Evolutionary conservation across 768 basidiomycete genomes (phyloP).

Genomic region (Serpula lacrymans): DNA sequence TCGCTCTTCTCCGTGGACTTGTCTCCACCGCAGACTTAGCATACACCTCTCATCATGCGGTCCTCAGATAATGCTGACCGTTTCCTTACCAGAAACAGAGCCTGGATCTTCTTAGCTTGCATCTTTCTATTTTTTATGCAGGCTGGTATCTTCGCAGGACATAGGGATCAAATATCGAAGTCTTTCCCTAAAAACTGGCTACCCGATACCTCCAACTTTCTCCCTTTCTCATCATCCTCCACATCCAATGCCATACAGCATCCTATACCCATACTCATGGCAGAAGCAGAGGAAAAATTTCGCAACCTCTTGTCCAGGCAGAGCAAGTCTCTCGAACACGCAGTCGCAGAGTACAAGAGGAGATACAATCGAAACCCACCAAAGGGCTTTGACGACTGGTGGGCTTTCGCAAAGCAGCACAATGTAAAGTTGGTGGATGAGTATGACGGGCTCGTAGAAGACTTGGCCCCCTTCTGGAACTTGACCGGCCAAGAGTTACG

Average conservation of each 20-base stretch:
- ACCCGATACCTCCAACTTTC: slow-evolving; percentile 16
- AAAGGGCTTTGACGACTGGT: slow-evolving; percentile 90
- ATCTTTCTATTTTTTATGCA: slow-evolving; percentile 48
- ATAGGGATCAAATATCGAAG: slow-evolving; percentile 13
- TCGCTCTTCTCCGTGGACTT: too few species aligned
- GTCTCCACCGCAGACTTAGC: too few species aligned
- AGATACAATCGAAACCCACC: slow-evolving; percentile 82
- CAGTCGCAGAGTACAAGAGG: slow-evolving; percentile 76
- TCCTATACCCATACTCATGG: slow-evolving; percentile 84
- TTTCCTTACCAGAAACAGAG: slow-evolving; percentile 13
- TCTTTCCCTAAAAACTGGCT: slow-evolving; percentile 11
- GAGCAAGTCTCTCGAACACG: slow-evolving; percentile 74
- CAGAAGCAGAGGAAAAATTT: slow-evolving; percentile 76
- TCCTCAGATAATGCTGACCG: slow-evolving; percentile 7
- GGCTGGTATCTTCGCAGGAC: slow-evolving; percentile 43
- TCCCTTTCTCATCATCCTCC: slow-evolving; percentile 13
- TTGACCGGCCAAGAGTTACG: slow-evolving; percentile 71
- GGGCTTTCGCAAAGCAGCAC: slow-evolving; percentile 70
- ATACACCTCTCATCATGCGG: too few species aligned
- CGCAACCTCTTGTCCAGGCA: slow-evolving; percentile 64
- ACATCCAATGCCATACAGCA: slow-evolving; percentile 53
- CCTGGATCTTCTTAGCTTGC: slow-evolving; percentile 39
- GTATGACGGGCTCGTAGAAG: slow-evolving; percentile 75
- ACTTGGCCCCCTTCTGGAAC: slow-evolving; percentile 83
- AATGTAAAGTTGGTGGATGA: slow-evolving; percentile 84